Evolutionary conservation across 169 alveolate species (phyloP).

Genomic region (Cryptosporidium felis): DNA sequence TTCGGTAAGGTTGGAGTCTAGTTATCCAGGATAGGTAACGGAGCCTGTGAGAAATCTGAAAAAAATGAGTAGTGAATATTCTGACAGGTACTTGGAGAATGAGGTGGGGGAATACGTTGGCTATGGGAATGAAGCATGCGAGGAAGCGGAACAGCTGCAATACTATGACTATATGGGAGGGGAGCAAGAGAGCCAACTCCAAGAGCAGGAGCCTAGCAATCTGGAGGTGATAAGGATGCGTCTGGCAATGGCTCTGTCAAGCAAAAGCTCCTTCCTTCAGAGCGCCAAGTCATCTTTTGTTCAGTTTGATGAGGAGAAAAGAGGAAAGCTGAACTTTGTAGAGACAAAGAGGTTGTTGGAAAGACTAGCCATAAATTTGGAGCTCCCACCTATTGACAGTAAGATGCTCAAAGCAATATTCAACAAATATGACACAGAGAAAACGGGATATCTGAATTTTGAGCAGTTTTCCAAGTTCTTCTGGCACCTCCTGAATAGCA

Average conservation of each 20-base stretch:
- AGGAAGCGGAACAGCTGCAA: background rate
- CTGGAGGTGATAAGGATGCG: slow-evolving; percentile 39
- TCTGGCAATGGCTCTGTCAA: slow-evolving; percentile 59
- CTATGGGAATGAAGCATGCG: background rate
- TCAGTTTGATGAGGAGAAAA: slow-evolving; percentile 71
- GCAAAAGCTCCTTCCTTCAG: slow-evolving; percentile 54
- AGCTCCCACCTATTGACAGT: slow-evolving; percentile 76
- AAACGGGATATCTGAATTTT: slow-evolving; percentile 52
- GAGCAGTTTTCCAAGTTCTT: slow-evolving; percentile 73
- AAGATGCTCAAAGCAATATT: slow-evolving; percentile 43
- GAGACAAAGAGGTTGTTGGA: slow-evolving; percentile 64
- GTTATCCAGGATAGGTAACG: too few relatives aligned
- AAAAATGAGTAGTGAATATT: background rate
- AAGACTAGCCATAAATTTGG: slow-evolving; percentile 73
- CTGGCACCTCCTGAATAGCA: slow-evolving; percentile 74
- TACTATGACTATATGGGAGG: background rate
- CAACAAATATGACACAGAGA: slow-evolving; percentile 15
- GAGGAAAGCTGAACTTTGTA: slow-evolving; percentile 29
- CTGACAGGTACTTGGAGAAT: slow-evolving; percentile 1
- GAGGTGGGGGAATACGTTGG: background rate
- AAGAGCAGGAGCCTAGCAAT: slow-evolving; percentile 7
- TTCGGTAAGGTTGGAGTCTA: too few relatives aligned
- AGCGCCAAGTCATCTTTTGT: slow-evolving; percentile 68
- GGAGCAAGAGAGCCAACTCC: background rate
- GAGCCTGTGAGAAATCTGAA: too few relatives aligned